Evolutionary conservation across 1,284 basidiomycete species (phyloP), one percentile per base, ranked within the genome.

Genomic region (Ceratobasidium sp.): DNA sequence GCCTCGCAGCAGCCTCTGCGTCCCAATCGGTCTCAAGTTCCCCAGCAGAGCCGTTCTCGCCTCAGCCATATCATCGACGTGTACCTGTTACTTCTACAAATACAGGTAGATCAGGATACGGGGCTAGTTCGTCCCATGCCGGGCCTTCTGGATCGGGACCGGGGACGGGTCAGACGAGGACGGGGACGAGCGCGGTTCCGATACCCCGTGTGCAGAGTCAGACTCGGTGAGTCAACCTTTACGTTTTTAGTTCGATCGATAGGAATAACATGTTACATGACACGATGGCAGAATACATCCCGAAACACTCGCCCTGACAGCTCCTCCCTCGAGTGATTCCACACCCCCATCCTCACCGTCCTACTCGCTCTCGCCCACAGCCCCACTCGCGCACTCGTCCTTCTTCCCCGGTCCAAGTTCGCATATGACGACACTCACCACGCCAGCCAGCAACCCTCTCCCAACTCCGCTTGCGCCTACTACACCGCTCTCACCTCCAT

Each of bases 281-380:
- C 4, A 33, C 4, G 33, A 4, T 33, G 33, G 33, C 33, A 33
- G 33, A 33, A 33, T 33, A 33, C 33, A 33, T 33, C 33, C 33
- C 33, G 58, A 66, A 20, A 82, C 81, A 63, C 82, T 81, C 42
- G 82, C 87, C 10, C 87, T 87, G 0, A 87, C 88, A 79, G 85
- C 79, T 39, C 73, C 77, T 63, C 76, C 71, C 20, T 80, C 81
- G 66, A 79, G 87, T 77, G 90, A 88, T 82, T 82, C 91, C 88
- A 78, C 90, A 92, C 49, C 88, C 89, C 75, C 91, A 88, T 93
- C 89, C 40, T 90, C 88, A 39, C 90, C 89, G 69, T 90, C 91
- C 60, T 90, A 81, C 88, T 72, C 89, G 84, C 86, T 89, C 79
- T 88, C 91, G 66, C 92, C 91, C 1, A 84, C 88, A 60, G 87